A percentile compares a stretch with the other conserved stretches of the same genome.
phyloP scores from a whole-genome alignment of 1,139 yeast genomes.

The Candida glucosophila region DNA sequence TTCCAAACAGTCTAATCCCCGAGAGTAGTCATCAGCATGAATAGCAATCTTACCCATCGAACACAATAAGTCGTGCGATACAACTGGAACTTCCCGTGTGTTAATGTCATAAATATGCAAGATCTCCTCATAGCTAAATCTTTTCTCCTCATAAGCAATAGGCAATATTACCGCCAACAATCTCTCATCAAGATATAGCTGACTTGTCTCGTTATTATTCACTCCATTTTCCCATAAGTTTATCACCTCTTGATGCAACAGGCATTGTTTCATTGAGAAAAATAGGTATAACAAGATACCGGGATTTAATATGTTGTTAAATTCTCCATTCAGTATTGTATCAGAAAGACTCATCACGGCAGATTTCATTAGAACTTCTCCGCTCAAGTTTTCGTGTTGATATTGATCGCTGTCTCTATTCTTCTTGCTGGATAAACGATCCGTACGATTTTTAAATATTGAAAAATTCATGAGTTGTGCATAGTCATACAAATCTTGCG shows the following conservation, averaged over 20 bases:
- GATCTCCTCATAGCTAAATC: slow-evolving; percentile 52
- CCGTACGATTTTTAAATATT: slow-evolving; percentile 21
- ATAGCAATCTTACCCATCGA: slow-evolving; percentile 36
- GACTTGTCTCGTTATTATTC: slow-evolving; percentile 20
- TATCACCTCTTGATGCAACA: slow-evolving; percentile 25
- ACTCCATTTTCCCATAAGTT: slow-evolving; percentile 39
- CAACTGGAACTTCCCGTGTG: slow-evolving; percentile 12
- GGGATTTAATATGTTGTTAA: slow-evolving; percentile 15
- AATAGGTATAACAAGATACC: slow-evolving; percentile 15
- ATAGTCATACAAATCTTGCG: slow-evolving; percentile 19
- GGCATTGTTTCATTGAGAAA: slow-evolving; percentile 29
- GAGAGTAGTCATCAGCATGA: slow-evolving; percentile 29
- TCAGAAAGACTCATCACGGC: slow-evolving; percentile 29
- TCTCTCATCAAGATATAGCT: slow-evolving; percentile 36
- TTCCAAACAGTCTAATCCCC: slow-evolving; percentile 35
- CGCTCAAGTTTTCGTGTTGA: slow-evolving; percentile 15
- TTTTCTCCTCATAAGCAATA: slow-evolving; percentile 52
- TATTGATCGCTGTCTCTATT: slow-evolving; percentile 36
- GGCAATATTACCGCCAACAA: slow-evolving; percentile 71
- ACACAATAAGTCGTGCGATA: slow-evolving; percentile 21
- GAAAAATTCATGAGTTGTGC: slow-evolving; percentile 19
- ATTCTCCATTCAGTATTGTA: slow-evolving; percentile 22
- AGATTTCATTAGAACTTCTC: slow-evolving; percentile 23
- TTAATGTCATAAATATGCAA: slow-evolving; percentile 29
- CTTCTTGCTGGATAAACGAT: slow-evolving; percentile 21